Conservation (phyloP, 2,329 filamentous ascomycete species). For the Zalaria obscura region DNA sequence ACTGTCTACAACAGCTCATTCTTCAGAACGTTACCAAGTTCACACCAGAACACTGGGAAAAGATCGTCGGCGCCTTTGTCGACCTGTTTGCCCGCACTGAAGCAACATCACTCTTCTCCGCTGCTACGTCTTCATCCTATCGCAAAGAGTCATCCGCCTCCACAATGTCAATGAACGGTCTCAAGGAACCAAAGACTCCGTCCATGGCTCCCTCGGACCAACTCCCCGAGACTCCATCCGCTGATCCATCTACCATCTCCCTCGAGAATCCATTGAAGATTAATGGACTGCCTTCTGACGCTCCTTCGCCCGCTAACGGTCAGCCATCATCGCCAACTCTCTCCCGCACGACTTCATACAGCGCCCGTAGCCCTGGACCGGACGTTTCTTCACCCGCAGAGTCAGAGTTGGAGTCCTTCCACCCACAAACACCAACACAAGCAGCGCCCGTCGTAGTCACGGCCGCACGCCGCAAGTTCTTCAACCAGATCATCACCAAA, state of each 20-base stretch:
- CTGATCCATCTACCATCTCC: constrained; percentile 15
- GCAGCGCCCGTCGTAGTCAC: constrained; percentile 88
- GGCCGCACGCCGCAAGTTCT: constrained; percentile 81
- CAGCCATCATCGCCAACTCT: constrained; percentile 1
- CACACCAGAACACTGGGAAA: constrained; percentile 71
- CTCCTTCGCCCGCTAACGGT: constrained; percentile 9
- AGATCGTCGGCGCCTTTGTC: constrained; percentile 91
- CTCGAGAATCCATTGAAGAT: constrained; percentile 31
- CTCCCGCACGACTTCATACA: not conserved
- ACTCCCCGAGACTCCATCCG: constrained; percentile 25
- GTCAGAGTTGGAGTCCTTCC: constrained; percentile 66
- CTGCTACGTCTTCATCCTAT: constrained; percentile 41
- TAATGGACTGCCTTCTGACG: constrained; percentile 18
- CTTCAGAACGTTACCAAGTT: constrained; percentile 94
- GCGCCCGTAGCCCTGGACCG: too few species aligned
- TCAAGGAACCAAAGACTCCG: constrained; percentile 19
- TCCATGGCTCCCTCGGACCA: constrained; percentile 26
- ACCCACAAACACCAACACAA: constrained; percentile 55
- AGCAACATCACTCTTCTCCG: constrained; percentile 87
- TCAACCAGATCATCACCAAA: constrained; percentile 98
- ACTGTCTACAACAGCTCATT: constrained; percentile 92
- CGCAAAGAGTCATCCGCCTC: constrained; percentile 7
- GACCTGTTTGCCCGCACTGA: constrained; percentile 91
- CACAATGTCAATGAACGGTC: not conserved
- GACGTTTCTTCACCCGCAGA: not conserved